Base-by-base conservation (phyloP, 176 grass and related monocot genomes). In the Cenchrus fungigraminus region DNA sequence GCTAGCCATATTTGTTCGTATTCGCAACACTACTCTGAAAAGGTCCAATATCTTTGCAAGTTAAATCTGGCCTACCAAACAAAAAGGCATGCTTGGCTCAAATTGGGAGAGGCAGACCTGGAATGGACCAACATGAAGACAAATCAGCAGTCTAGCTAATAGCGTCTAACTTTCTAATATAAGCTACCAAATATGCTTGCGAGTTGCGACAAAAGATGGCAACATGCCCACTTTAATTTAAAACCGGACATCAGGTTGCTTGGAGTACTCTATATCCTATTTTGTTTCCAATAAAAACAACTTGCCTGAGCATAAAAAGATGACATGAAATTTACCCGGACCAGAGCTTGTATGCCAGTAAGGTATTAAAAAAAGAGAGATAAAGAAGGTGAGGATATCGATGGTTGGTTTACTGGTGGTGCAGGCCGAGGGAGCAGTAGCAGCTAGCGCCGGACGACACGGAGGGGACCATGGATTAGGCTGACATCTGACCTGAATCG, bases 401-500 rank as follows among this genome's bases (percentile, higher is more conserved):
- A 77, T 76, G 14, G 9, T 14, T 37, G 16, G 47, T 12, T 40
- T 25, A 25, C 72, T 29, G 19, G 17, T 58, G 53, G 11, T n/a
- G 62, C 78, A 66, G 45, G 49, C 61, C 15, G 46, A 50, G 70
- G 61, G 61, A 66, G 60, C 77, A 25, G 7, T 2, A 37, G 34
- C 5, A 2, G 71, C 25, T 75, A 80, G 46, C 28, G 61, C 17
- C 9, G 61, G 37, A 40, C 37, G 37, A 45, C 17, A 25, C 9
- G 63, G 32, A 32, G 8, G 66, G 55, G 75, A 42, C 84, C 56
- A 42, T 17, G 42, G 66, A 59, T 43, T 79, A 8, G 65, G 67
- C 84, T 86, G 84, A 79, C 84, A 79, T 43, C 75, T 72, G 84
- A 86, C 17, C 31, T 60, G 67, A 69, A n/a, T 42, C 6, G 37